Conservation (phyloP, 2,329 filamentous ascomycete species). For the Beauveria bassiana region DNA sequence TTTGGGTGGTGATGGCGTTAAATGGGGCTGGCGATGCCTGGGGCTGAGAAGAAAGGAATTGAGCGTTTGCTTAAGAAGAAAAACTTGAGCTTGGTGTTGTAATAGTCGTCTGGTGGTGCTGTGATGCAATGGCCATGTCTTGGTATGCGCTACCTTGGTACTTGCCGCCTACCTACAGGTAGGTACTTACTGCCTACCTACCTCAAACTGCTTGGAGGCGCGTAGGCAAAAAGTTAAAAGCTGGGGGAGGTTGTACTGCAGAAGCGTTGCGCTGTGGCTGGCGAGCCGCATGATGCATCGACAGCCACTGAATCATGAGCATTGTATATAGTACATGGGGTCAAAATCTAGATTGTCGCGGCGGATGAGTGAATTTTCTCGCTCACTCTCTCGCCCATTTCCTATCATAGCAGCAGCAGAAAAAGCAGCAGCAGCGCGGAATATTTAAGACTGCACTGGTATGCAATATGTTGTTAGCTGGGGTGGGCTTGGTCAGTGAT, state of each 20-base stretch:
- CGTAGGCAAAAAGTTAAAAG: not conserved
- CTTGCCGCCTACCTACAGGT: no score
- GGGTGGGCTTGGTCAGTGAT: no score
- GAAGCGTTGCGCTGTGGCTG: not conserved
- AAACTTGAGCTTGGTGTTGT: no score
- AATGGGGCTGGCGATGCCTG: not conserved
- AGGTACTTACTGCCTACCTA: no score
- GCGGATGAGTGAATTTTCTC: not conserved
- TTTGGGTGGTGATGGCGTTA: not conserved
- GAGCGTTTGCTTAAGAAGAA: no score
- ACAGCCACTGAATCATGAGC: not conserved
- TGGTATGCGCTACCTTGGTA: no score
- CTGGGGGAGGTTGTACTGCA: not conserved
- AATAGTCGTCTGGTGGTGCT: no score
- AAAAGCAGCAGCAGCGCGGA: no score
- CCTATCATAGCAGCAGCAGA: not conserved
- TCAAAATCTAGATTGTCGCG: not conserved
- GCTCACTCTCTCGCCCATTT: not conserved
- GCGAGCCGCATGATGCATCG: not conserved
- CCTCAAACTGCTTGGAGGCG: no score
- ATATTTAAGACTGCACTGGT: no score
- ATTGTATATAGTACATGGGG: not conserved
- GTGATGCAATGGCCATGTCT: no score
- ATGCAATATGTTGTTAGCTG: no score
- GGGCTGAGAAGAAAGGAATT: not conserved